Conservation (phyloP, 345 rosid genomes). For the Tarenaya hassleriana region DNA sequence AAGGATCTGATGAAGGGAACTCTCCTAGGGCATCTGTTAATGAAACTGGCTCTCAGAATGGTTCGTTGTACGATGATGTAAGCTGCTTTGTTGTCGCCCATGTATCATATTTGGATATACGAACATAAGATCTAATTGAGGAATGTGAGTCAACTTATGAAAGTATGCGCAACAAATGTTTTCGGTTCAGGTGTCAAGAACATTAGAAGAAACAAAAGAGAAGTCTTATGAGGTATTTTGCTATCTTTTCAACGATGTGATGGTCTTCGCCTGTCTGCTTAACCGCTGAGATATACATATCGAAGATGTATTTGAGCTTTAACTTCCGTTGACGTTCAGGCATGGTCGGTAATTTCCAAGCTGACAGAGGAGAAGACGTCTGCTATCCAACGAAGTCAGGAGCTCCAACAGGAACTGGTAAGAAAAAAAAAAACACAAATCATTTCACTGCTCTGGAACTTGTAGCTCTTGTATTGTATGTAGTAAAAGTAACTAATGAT, state of each 20-base stretch:
- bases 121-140: background rate
- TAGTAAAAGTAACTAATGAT: too few species aligned
- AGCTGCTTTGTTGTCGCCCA: constrained; percentile 12
- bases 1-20: constrained; percentile 84
- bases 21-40: constrained; percentile 49
- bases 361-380: constrained; percentile 68
- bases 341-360: constrained; percentile 64
- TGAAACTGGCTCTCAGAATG: constrained; percentile 40
- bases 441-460: too few species aligned
- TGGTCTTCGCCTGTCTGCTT: too few species aligned
- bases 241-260: too few species aligned
- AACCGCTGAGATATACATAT: too few species aligned
- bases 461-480: too few species aligned
- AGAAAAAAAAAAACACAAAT: too few species aligned
- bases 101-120: background rate
- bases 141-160: background rate
- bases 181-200: constrained; percentile 43
- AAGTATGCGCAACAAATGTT: background rate
- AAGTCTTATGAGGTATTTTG: constrained; percentile 52
- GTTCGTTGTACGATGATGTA: constrained; percentile 43
- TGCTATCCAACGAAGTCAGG: constrained; percentile 54
- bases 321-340: too few species aligned
- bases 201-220: constrained; percentile 48
- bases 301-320: too few species aligned
- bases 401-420: constrained; percentile 73